These are phyloP conservation scores for Cudoniella acicularis DNA, from an alignment of 495 filamentous ascomycete species.

Conservation along the genomic window DNA sequence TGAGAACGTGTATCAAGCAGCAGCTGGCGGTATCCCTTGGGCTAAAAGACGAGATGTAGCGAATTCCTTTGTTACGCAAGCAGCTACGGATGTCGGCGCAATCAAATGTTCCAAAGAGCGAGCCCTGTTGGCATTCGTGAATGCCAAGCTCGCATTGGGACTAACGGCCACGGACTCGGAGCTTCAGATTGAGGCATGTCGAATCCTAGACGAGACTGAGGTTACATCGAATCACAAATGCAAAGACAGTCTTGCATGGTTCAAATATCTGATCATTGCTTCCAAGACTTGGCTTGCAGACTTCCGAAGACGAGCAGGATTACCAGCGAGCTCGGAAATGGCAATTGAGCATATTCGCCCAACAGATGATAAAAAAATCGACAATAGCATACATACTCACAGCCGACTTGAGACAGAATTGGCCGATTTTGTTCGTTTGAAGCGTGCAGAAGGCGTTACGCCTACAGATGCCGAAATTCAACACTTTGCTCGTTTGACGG, in stretches of 20 bases:
- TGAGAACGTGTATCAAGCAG: background rate
- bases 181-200: conserved; percentile 47
- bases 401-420: conserved; percentile 57
- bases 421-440: conserved; percentile 47
- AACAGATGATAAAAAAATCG: conserved; percentile 46
- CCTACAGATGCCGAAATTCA: conserved; percentile 62
- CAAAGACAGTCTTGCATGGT: conserved; percentile 43
- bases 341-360: conserved; percentile 40
- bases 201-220: conserved; percentile 46
- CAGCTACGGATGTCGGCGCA: background rate
- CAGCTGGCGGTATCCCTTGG: background rate
- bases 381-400: conserved; percentile 50
- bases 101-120: conserved; percentile 40
- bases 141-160: conserved; percentile 43
- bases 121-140: conserved; percentile 46
- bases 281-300: conserved; percentile 42
- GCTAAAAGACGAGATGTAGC: conserved; percentile 5
- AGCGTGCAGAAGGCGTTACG: conserved; percentile 44
- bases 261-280: conserved; percentile 40
- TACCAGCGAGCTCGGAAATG: conserved; percentile 42
- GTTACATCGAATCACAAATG: conserved; percentile 38
- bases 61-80: background rate
- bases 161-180: conserved; percentile 51
- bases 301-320: conserved; percentile 44
- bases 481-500: conserved; percentile 56